These are phyloP conservation scores for Geosiphon pyriformis DNA, from an alignment of 192 early-diverging fungal species.

Conservation along the genomic window DNA sequence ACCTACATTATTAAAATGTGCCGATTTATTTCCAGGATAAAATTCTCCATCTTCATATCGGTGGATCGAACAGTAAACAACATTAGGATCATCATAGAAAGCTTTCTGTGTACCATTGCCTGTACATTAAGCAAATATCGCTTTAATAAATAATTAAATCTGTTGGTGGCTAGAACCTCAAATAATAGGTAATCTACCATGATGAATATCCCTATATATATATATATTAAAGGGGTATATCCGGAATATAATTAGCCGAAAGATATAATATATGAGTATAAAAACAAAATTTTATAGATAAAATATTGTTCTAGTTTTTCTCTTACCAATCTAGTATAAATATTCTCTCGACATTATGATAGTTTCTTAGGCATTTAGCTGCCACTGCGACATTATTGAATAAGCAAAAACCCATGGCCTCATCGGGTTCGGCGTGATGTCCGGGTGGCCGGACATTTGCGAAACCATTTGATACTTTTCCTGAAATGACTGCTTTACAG, in stretches of 20 bases:
- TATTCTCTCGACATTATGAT: constrained; percentile 48
- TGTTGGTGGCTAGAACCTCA: background rate
- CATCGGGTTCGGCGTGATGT: constrained; percentile 79
- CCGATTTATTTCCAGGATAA: constrained; percentile 67
- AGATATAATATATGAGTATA: too few relatives aligned
- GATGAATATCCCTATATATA: constrained; percentile 76
- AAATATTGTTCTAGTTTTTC: background rate
- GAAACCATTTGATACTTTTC: constrained; percentile 67
- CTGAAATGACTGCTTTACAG: constrained; percentile 61
- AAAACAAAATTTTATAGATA: too few relatives aligned
- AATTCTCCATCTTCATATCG: constrained; percentile 73
- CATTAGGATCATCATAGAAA: constrained; percentile 71
- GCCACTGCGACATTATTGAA: constrained; percentile 90
- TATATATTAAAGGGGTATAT: too few relatives aligned
- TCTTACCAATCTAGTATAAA: constrained; percentile 83
- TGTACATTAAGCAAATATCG: constrained; percentile 19
- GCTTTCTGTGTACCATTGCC: constrained; percentile 84
- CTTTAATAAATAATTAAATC: background rate
- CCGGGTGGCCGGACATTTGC: constrained; percentile 91
- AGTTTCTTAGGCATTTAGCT: constrained; percentile 49
- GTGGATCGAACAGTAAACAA: constrained; percentile 86
- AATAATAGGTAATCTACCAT: constrained; percentile 49
- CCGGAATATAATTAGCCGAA: too few relatives aligned
- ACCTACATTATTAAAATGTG: constrained; percentile 52
- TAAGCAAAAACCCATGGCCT: constrained; percentile 83